Percentiles rank a stretch among this genome's conserved stretches.
phyloP scores from a whole-genome alignment of 495 filamentous ascomycete genomes.

The Aspergillus asperescens region DNA sequence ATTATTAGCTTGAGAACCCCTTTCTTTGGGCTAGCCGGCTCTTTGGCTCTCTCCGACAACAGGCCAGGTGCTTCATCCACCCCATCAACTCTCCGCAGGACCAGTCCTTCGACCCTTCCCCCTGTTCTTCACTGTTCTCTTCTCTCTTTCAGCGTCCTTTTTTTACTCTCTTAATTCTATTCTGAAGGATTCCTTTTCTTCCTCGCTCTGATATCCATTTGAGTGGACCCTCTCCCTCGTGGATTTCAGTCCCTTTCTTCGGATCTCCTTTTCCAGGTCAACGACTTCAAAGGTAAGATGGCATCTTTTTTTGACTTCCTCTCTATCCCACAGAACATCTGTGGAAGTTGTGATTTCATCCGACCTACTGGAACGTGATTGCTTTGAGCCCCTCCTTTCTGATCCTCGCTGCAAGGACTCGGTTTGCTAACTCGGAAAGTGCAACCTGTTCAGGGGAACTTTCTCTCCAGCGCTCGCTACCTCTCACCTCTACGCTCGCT shows the following conservation, averaged over 20 bases:
- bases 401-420: conserved; percentile 19
- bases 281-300: conserved; percentile 20
- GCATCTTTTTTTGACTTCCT: conserved; percentile 2
- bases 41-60: conserved; percentile 8
- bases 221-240: conserved; percentile 15
- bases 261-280: conserved; percentile 17
- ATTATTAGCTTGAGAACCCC: conserved; percentile 10
- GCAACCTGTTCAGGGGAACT: conserved; percentile 32
- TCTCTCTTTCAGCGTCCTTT: conserved; percentile 25
- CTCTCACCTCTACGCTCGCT: conserved; percentile 26
- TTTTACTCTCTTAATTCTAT: conserved; percentile 17
- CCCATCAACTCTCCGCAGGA: conserved; percentile 21
- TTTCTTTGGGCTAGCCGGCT: conserved; percentile 30
- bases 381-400: conserved; percentile 11
- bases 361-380: conserved; percentile 6
- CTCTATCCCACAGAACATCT: conserved; percentile 8
- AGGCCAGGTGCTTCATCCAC: conserved; percentile 14
- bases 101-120: conserved; percentile 22
- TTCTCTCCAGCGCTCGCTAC: conserved; percentile 26
- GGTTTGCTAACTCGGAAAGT: conserved; percentile 23
- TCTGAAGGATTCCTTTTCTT: conserved; percentile 9
- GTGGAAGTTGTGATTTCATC: conserved; percentile 12
- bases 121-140: conserved; percentile 21
- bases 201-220: conserved; percentile 8
- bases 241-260: conserved; percentile 16